These are phyloP conservation scores for Chlorella sp. DNA, from an alignment of 139 green algal species.

Conservation along the genomic window DNA sequence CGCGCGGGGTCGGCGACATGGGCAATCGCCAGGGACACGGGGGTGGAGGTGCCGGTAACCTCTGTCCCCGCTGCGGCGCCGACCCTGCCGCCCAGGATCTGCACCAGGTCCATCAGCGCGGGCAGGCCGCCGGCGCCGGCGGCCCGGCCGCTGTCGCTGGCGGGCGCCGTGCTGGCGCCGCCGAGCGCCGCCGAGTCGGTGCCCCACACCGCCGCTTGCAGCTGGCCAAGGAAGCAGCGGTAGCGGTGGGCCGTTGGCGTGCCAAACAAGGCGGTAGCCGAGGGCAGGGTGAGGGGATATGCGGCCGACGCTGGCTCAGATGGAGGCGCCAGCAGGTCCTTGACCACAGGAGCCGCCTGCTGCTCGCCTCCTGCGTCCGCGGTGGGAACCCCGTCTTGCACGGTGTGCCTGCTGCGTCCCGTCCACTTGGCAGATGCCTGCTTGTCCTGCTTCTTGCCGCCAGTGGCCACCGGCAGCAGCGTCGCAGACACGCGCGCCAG, in stretches of 20 bases:
- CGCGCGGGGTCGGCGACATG: slow-evolving; percentile 16
- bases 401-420: not conserved
- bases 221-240: slow-evolving; percentile 20
- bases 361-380: not conserved
- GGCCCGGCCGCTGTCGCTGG: not conserved
- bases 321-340: slow-evolving; percentile 4
- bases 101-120: slow-evolving; percentile 27
- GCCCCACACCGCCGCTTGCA: slow-evolving; percentile 27
- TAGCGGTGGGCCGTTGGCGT: slow-evolving; percentile 16
- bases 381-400: not conserved
- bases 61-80: slow-evolving; percentile 1
- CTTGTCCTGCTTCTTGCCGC: slow-evolving; percentile 23
- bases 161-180: not conserved
- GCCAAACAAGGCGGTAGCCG: slow-evolving; percentile 23
- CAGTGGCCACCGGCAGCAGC: slow-evolving; percentile 30
- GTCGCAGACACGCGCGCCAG: slow-evolving; percentile 13
- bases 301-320: slow-evolving; percentile 5
- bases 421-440: not conserved
- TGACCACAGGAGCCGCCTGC: slow-evolving; percentile 1
- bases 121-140: slow-evolving; percentile 2
- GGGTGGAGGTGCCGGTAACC: slow-evolving; percentile 26
- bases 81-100: not conserved
- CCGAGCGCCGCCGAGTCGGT: not conserved
- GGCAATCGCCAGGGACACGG: slow-evolving; percentile 27
- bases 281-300: slow-evolving; percentile 40